Evolutionary conservation across 164 flowering plant genomes (phyloP), one percentile per base, ranked within the genome.

Genomic region (Warburgia ugandensis): DNA sequence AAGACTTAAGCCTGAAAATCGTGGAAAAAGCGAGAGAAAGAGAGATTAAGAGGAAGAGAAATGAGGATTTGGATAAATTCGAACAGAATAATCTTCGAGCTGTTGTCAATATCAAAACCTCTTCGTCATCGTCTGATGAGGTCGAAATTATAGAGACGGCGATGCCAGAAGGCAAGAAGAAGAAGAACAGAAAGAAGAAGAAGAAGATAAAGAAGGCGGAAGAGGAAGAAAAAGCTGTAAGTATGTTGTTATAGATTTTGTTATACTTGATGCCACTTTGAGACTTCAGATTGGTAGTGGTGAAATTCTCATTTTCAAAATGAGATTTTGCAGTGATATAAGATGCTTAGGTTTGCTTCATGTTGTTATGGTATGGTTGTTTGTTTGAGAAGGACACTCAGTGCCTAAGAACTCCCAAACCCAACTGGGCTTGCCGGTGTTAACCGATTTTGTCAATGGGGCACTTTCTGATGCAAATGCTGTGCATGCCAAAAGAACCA

Each of bases 1-100:
- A 74, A 42, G 96, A 81, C 58, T 67, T 78, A 42, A 84, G 72
- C 60, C 68, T 78, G 37, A 64, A 73, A 56, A 73, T 80, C 38
- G 79, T 82, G 6, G 73, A 75, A 56, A 83, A 70, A 41, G 68
- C 86, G 0, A 59, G 68, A 64, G 32, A 35, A 56, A 71, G 71
- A 33, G 70, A 62, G 11, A 62, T 48, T 12, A 69, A 56, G 63
- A 33, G 61, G 58, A 58, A 58, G 13, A 53, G 49, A 16, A 51
- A 36, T 7, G 58, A 31, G 60, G 52, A 28, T 36, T 11, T 10
- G 27, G 36, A 5, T 30, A 56, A 32, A 39, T n/a, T 35, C 20
- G 48, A 38, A 21, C 46, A 20, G 42, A 36, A 20, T 44, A 38
- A 4, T 40, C 21, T 35, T 14, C 37, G 54, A 13, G 16, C 53